Evolutionary conservation across 805 yeast genomes (phyloP).

Genomic region (Jamesozyma jinghongensis): DNA sequence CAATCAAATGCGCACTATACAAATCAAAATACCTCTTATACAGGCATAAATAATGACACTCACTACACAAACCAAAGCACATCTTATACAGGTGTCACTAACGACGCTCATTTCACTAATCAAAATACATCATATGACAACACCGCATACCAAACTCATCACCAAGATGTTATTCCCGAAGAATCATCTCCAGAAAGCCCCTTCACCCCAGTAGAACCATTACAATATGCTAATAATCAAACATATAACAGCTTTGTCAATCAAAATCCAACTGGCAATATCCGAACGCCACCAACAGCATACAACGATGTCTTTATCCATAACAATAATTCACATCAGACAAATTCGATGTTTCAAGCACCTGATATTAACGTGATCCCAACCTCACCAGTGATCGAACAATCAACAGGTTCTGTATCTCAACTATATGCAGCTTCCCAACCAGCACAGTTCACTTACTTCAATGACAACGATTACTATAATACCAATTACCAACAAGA

Average conservation of each 20-base stretch:
- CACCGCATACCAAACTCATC: too few species aligned
- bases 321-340: conserved; percentile 3
- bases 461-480: conserved; percentile 22
- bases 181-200: not conserved
- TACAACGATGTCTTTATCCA: conserved; percentile 16
- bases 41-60: too few species aligned
- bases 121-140: too few species aligned
- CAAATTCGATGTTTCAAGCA: conserved; percentile 9
- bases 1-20: too few species aligned
- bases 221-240: conserved; percentile 3
- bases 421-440: conserved; percentile 4
- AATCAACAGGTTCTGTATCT: conserved; percentile 5
- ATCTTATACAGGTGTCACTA: too few species aligned
- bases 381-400: conserved; percentile 16
- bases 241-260: conserved; percentile 16
- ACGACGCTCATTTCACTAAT: too few species aligned
- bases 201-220: conserved; percentile 5
- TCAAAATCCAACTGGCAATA: conserved; percentile 10
- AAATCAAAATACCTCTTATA: too few species aligned
- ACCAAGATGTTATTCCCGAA: too few species aligned
- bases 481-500: conserved; percentile 8
- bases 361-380: conserved; percentile 25
- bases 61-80: too few species aligned
- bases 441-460: conserved; percentile 8
- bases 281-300: conserved; percentile 12